A percentile compares a stretch with the other conserved stretches of the same genome.
Evolutionary conservation across 2,329 filamentous ascomycete species (phyloP).

Genomic region (Teratosphaeria gauchensis): DNA sequence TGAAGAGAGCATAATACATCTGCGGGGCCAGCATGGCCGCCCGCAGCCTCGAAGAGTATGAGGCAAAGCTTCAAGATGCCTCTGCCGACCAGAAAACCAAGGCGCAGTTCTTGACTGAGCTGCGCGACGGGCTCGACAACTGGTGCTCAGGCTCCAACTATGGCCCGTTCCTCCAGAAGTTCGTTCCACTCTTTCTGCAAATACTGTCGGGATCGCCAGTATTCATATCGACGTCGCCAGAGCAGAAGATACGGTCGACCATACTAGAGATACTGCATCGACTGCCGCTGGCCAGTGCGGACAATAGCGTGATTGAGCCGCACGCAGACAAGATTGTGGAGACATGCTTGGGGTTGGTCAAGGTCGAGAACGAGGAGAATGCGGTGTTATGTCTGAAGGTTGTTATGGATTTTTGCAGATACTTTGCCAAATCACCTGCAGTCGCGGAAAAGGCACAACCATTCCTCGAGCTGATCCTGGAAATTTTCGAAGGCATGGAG

Average conservation of each 20-base stretch:
- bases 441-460: slow-evolving; percentile 74
- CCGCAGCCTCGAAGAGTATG: slow-evolving; percentile 37
- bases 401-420: slow-evolving; percentile 90
- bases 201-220: slow-evolving; percentile 78
- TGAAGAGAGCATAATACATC: neutral
- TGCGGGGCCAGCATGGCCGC: slow-evolving; percentile 24
- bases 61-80: slow-evolving; percentile 38
- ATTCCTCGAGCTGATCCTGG: slow-evolving; percentile 84
- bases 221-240: slow-evolving; percentile 80
- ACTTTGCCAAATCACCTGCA: slow-evolving; percentile 63
- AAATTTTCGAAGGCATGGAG: slow-evolving; percentile 93
- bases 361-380: slow-evolving; percentile 95
- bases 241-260: slow-evolving; percentile 91
- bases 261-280: slow-evolving; percentile 91
- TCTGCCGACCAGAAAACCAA: slow-evolving; percentile 63
- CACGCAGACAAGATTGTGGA: slow-evolving; percentile 86
- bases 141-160: slow-evolving; percentile 74
- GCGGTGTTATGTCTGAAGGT: slow-evolving; percentile 97
- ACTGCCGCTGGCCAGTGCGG: slow-evolving; percentile 57
- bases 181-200: slow-evolving; percentile 81
- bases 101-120: slow-evolving; percentile 69
- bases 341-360: slow-evolving; percentile 77
- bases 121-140: slow-evolving; percentile 86
- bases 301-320: slow-evolving; percentile 66
- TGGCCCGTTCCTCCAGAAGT: slow-evolving; percentile 67